Base-by-base conservation (phyloP, 805 yeast genomes). In the Saturnispora hagleri region DNA sequence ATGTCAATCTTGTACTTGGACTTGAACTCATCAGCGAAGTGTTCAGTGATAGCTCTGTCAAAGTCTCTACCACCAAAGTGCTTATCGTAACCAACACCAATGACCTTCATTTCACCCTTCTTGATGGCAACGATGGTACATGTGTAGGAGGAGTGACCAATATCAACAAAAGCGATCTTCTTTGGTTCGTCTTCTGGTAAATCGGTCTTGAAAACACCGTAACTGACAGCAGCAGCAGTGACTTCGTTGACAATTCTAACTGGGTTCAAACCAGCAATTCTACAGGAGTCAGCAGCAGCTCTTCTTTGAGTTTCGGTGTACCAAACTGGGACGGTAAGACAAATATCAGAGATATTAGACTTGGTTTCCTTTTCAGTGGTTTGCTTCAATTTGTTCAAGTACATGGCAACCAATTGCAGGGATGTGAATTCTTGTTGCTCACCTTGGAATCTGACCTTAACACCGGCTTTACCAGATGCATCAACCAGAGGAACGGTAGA, bases 1-100 rank as follows among this genome's bases (percentile, higher is more conserved):
- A 93, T 85, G 65, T 93, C 96, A 66, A 93, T 89, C 80, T 91
- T 89, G 81, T 87, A 89, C 75, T 93, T 93, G 52, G 74, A 74
- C 72, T 84, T 81, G 79, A 93, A 89, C 71, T 89, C 95, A 61
- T 86, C 85, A 63, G 97, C 96, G 65, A 93, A 89, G 73, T 89
- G 93, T 72, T 89, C 82, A 60, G 98, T 90, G 63, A 93, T 87
- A 57, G 96, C 97, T 64, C 76, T 77, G 74, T 93, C 99, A 57
- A 93, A 83, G 70, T 89, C 89, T 75, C 99, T 85, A 72, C 99
- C 99, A 79, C 99, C 99, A 64, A 93, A 93, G 75, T 88, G 88
- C 74, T 88, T 88, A 75, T 90, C 96, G 68, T 81, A 86, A 62
- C 96, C 95, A 57, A 96, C 80, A 61, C 96, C 96, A 62, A 93